Base-by-base conservation (phyloP, 1,139 yeast species). In the Nakaseomyces delphensis region DNA sequence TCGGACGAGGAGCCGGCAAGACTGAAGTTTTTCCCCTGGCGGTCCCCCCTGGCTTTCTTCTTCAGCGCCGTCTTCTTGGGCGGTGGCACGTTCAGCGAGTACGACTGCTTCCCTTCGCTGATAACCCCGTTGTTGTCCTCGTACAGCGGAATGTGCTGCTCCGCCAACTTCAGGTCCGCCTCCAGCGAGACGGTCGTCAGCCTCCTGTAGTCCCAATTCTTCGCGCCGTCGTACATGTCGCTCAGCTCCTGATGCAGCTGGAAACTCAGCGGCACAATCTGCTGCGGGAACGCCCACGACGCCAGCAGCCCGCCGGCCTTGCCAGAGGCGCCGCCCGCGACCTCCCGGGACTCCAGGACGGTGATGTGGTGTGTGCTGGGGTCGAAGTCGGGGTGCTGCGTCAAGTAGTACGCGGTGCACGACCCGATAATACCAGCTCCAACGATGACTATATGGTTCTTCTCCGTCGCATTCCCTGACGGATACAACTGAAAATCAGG, bases 361-460 rank as follows among this genome's bases (percentile, higher is more conserved):
- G 96, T 84, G 50, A 91, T 83, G 55, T 84, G 87, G 57, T 83
- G 79, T 45, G 76, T 79, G 23, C 68, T 66, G 0, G 84, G 76
- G 55, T 83, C 81, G 60, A 80, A 91, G 44, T 73, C 71, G 4
- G 95, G 91, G 60, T 91, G 97, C 47, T 75, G 75, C 3, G 93
- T 83, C 40, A 91, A 64, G 56, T 80, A 91, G 64, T 84, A 91
- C 1, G 97, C 97, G 1, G 94, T 85, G 60, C 96, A 85, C 9
- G 86, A 95, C 21, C 98, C 98, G 33, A 91, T 83, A 55, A 91
- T 89, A 21, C 98, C 98, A 0, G 96, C 98, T 15, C 96, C 96
- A 23, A 81, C 86, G 36, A 83, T 79, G 43, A 81, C 71, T 41
- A 81, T 81, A 56, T 82, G 87, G 18, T 75, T 73, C 56, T 80